Conservation (phyloP, 805 yeast species). For the Schwanniomyces polymorphus region DNA sequence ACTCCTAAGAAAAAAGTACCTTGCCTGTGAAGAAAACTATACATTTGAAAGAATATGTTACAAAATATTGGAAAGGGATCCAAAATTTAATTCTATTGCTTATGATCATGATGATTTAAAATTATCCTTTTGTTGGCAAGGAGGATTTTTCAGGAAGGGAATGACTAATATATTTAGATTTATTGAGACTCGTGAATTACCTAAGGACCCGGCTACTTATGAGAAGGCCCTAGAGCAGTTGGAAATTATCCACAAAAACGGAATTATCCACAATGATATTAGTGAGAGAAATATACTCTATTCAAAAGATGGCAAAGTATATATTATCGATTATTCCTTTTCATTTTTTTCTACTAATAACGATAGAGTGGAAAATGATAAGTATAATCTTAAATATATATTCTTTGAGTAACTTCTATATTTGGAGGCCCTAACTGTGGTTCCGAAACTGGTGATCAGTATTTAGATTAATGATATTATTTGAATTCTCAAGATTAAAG, state of each 20-base stretch:
- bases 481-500: conserved; percentile 6
- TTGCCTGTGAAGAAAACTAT: not conserved
- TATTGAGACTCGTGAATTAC: not conserved
- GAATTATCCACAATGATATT: conserved; percentile 6
- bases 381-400: not conserved
- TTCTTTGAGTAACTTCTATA: too few relatives aligned
- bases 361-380: not conserved
- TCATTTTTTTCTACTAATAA: not conserved
- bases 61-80: not conserved
- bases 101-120: not conserved
- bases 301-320: not conserved
- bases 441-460: too few relatives aligned
- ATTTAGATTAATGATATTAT: conserved; percentile 12
- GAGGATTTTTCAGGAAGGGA: not conserved
- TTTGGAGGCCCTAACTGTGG: too few relatives aligned
- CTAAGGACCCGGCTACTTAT: not conserved
- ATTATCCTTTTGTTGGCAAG: not conserved
- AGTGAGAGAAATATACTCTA: conserved; percentile 2
- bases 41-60: not conserved
- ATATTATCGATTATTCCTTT: not conserved
- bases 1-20: not conserved
- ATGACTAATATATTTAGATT: not conserved
- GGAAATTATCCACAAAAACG: conserved; percentile 4
- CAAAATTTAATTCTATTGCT: not conserved
- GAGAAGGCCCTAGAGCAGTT: conserved; percentile 3